phyloP scores from a whole-genome alignment of 177 flowering plant genomes.

The Tripterygium wilfordii region DNA sequence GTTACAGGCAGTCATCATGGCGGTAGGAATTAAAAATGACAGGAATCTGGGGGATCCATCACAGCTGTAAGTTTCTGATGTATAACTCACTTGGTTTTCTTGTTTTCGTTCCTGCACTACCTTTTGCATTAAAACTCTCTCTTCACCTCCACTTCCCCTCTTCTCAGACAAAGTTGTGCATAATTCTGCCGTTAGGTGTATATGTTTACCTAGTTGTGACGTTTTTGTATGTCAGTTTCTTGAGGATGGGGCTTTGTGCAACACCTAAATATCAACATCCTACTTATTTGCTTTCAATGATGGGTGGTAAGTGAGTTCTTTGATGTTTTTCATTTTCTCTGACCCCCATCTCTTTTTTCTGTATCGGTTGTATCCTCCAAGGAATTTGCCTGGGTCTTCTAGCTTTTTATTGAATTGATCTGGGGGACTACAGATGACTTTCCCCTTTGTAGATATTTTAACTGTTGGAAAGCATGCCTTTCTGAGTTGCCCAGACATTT shows the following conservation, averaged over 20 bases:
- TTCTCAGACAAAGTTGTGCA: too few species aligned
- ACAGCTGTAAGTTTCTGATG: conserved; percentile 1
- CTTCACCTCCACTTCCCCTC: too few species aligned
- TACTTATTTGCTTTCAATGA: conserved; percentile 19
- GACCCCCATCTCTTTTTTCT: conserved; percentile 21
- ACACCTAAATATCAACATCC: conserved; percentile 13
- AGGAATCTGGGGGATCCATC: conserved; percentile 7
- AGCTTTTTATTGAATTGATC: conserved; percentile 24
- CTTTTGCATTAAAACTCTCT: too few species aligned
- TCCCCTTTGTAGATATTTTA: conserved; percentile 40
- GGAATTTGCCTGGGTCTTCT: conserved; percentile 18
- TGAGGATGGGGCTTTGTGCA: conserved; percentile 18
- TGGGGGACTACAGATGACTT: conserved; percentile 25
- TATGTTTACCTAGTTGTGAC: neutral
- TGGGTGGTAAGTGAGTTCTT: conserved; percentile 38
- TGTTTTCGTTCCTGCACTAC: too few species aligned
- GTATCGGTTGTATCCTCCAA: conserved; percentile 19
- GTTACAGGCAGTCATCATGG: conserved; percentile 66
- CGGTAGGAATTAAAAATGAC: conserved; percentile 31
- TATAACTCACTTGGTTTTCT: too few species aligned
- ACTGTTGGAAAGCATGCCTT: conserved; percentile 25
- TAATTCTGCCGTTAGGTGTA: too few species aligned
- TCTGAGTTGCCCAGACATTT: conserved; percentile 18
- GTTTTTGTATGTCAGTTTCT: conserved; percentile 9
- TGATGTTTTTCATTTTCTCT: conserved; percentile 21